These are phyloP conservation scores for Tulasnella sp. DNA, from an alignment of 768 basidiomycete species.

Conservation along the genomic window DNA sequence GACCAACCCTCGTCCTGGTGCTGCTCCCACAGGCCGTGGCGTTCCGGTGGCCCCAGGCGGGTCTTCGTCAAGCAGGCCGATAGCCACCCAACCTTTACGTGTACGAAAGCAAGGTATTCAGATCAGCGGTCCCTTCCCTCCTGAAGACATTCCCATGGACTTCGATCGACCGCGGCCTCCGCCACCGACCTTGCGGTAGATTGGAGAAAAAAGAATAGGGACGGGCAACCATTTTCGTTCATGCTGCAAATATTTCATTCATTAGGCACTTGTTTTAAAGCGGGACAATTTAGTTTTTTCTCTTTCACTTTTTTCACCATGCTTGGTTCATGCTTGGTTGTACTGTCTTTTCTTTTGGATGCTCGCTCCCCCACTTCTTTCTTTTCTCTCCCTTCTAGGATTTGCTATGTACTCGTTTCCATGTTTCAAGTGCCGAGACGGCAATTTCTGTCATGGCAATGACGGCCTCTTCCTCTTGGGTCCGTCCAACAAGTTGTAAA, in stretches of 20 bases:
- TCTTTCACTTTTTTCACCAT: not conserved
- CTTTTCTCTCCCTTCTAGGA: not conserved
- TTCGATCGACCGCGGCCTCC: slow-evolving; percentile 8
- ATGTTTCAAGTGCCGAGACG: slow-evolving; percentile 42
- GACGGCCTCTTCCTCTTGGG: slow-evolving; percentile 71
- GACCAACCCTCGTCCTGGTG: no score
- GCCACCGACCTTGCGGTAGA: not conserved
- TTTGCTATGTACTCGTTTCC: slow-evolving; percentile 6
- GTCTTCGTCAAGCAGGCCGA: no score
- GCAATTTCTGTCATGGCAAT: slow-evolving; percentile 66
- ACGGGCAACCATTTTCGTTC: not conserved
- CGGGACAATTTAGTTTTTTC: not conserved
- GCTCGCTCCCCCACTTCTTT: not conserved
- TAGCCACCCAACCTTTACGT: not conserved
- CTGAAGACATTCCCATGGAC: not conserved
- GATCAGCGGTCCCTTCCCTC: not conserved
- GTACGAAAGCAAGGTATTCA: not conserved
- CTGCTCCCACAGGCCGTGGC: no score
- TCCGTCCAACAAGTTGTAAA: slow-evolving; percentile 64
- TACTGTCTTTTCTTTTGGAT: not conserved
- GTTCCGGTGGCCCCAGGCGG: no score
- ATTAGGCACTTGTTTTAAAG: not conserved
- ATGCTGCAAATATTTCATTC: not conserved
- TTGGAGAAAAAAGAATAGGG: not conserved
- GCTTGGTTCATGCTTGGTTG: not conserved